Evolutionary conservation across 768 basidiomycete species (phyloP), one percentile per base, ranked within the genome.

Genomic region (Cystoderma amianthinum): DNA sequence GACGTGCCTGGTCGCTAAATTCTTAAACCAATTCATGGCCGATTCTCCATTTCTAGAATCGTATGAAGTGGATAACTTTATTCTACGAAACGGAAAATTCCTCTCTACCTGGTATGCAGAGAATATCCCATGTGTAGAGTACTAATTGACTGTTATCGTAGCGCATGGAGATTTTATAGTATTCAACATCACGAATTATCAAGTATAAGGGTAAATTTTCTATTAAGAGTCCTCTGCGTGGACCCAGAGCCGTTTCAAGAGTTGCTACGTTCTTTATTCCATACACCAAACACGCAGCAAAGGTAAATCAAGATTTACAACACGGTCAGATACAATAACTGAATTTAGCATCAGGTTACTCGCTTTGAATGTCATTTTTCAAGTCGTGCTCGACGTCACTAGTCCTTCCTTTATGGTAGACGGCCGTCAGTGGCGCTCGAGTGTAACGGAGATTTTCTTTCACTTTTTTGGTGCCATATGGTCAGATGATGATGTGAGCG

Each of bases 41-140:
- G 72, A 80, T 32, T 72, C 81, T 2, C 69, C 76, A 1, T 69
- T 76, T 30, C 53, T 88, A 41, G 80, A 83, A 49, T 54, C 75
- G 1, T 72, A 82, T 48, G 85, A 85, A 58, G 67, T 82, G 2
- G 83, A 85, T 50, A 83, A 85, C 53, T 85, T 87, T 49, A 70
- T 86, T 21, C 55, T 85, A 22, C 71, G 74, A 36, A 84, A 85
- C 47, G 78, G 73, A 10, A 57, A 59, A 32, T 54, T 76, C 13
- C 61, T 89, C n/a, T 69, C 71, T 18, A 56, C 62, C 20, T 85
- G 83, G 85, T 87, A 53, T 44, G 68, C n/a, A n/a, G n/a, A n/a
- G n/a, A 7, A 28, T 7, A 28, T 28, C 25, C 25, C 25, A n/a
- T n/a, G n/a, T n/a, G n/a, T n/a, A n/a, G n/a, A n/a, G n/a, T n/a